Base-by-base conservation (phyloP, 23 red algal genomes). In the Gracilaria caudata region DNA sequence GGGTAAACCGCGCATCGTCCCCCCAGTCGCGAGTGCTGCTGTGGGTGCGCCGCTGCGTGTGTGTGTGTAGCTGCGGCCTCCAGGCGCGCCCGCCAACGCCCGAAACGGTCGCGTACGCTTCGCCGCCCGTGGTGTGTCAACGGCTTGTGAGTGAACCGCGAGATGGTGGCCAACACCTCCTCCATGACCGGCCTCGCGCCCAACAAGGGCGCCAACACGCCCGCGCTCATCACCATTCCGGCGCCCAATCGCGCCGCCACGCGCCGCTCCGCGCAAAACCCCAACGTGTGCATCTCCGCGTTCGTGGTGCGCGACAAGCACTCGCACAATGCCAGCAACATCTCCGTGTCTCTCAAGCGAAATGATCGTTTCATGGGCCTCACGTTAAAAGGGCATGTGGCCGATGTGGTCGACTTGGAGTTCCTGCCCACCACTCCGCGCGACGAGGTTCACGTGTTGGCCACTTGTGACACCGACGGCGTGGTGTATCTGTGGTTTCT, bases 401-500 rank as follows among this genome's bases (percentile, higher is more conserved):
- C 89, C 17, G 54, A 78, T 11, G 61, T 92, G 10, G 89, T 92
- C 39, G 89, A 92, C 79, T 61, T 92, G 12, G 89, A 92, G 68
- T 92, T 82, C 21, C 66, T 92, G 28, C 46, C 26, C 0, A 77
- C 89, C 10, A 64, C 41, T 17, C 38, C 79, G 7, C 43, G 46
- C 39, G 65, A 74, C 23, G 21, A 64, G 29, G 45, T 92, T 19
- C 80, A 82, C 38, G 70, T 84, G 16, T 32, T 92, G 46, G 89
- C 76, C 0, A 63, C 78, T 19, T 92, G 89, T 36, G 89, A 92
- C 25, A 36, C 21, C 21, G 80, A 92, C 53, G 89, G 89, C 54
- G 79, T 92, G 21, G 89, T 92, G 20, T 92, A 77, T 49, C 80
- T 92, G 0, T 92, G 89, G 89, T 92, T 92, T 71, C 37, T 92